Conservation (phyloP, 2,329 filamentous ascomycete genomes). For the Cercospora sp. region DNA sequence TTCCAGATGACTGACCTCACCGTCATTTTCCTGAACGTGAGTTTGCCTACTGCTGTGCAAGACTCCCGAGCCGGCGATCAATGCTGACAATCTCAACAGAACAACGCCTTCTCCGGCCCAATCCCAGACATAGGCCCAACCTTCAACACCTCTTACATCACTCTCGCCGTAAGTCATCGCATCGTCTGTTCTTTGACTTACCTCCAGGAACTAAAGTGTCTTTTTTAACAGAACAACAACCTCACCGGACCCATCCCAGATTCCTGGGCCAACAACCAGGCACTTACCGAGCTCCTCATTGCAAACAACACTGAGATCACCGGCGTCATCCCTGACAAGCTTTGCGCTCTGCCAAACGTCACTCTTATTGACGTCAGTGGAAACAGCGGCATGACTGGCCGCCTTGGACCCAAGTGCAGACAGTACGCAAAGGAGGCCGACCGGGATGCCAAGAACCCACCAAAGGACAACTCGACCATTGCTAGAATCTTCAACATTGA, state of each 20-base stretch:
- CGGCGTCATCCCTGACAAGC: slow-evolving; percentile 16
- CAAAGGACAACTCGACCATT: not conserved
- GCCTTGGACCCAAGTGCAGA: slow-evolving; percentile 19
- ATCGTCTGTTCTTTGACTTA: not conserved
- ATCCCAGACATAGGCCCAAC: not conserved
- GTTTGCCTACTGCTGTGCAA: not conserved
- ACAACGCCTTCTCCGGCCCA: not conserved
- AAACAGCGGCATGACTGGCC: slow-evolving; percentile 15
- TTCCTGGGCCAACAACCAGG: slow-evolving; percentile 8
- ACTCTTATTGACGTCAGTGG: slow-evolving; percentile 17
- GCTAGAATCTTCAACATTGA: not conserved
- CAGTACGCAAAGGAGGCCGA: slow-evolving; percentile 3
- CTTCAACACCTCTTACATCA: not conserved
- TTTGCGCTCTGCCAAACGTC: slow-evolving; percentile 19
- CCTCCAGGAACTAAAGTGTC: not conserved
- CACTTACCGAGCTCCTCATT: slow-evolving; percentile 8
- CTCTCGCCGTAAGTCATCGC: not conserved
- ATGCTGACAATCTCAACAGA: not conserved
- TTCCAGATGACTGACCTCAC: slow-evolving; percentile 19
- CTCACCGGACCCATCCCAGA: slow-evolving; percentile 22
- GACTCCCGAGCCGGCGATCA: not conserved
- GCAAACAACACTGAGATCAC: slow-evolving; percentile 18
- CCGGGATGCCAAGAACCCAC: not conserved
- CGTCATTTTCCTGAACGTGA: slow-evolving; percentile 19
- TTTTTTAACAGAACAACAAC: slow-evolving; percentile 11